phyloP scores from a whole-genome alignment of 1,284 basidiomycete genomes.

The Rhodotorula mucilaginosa region DNA sequence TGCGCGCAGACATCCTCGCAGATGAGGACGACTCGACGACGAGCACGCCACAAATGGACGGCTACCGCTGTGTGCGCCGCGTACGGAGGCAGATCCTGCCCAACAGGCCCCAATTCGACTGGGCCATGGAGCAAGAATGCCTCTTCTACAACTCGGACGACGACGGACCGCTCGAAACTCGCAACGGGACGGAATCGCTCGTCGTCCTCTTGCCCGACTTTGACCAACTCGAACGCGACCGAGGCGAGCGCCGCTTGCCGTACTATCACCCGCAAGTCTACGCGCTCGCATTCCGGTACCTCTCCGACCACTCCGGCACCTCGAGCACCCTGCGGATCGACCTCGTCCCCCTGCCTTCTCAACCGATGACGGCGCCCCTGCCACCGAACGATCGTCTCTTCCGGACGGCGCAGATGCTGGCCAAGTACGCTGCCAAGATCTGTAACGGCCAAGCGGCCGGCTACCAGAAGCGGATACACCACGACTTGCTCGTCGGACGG shows the following conservation, averaged over 20 bases:
- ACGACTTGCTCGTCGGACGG: conserved; percentile 74
- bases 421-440: conserved; percentile 80
- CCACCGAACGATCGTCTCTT: conserved; percentile 61
- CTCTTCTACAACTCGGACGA: conserved; percentile 56
- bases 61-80: conserved; percentile 52
- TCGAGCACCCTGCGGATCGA: conserved; percentile 55
- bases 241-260: conserved; percentile 56
- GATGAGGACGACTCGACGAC: conserved; percentile 45
- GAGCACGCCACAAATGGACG: conserved; percentile 30
- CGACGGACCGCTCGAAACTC: not conserved
- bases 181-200: conserved; percentile 48
- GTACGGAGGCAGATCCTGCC: conserved; percentile 66
- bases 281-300: conserved; percentile 70
- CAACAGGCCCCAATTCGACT: conserved; percentile 67
- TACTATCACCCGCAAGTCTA: conserved; percentile 75
- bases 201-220: conserved; percentile 62
- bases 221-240: conserved; percentile 49
- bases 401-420: conserved; percentile 72
- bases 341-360: conserved; percentile 49
- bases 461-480: conserved; percentile 80
- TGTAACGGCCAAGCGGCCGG: conserved; percentile 74
- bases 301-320: conserved; percentile 41
- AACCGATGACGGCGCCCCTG: conserved; percentile 51
- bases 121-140: conserved; percentile 68
- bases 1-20: conserved; percentile 66